Percentiles rank a stretch among this genome's conserved stretches.
These are phyloP conservation scores for Andrographis paniculata DNA, from an alignment of 305 asterid genomes.

Conservation along the genomic window DNA sequence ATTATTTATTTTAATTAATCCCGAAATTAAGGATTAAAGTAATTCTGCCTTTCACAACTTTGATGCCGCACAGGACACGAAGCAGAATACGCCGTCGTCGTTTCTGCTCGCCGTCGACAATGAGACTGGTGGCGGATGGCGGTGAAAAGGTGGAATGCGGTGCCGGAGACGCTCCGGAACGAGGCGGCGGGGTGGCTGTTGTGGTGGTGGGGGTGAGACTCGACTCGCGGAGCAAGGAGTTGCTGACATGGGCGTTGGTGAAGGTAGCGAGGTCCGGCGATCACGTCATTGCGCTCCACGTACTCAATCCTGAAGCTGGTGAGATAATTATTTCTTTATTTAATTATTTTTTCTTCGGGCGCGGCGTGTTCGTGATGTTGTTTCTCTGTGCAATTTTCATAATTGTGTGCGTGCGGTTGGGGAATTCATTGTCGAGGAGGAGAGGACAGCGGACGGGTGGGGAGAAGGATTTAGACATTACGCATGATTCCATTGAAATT, in stretches of 20 bases:
- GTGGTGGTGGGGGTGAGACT: conserved; percentile 82
- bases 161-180: conserved; percentile 14
- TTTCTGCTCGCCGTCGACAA: conserved; percentile 12
- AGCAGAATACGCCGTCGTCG: conserved; percentile 8
- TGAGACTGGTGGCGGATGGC: conserved; percentile 22
- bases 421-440: background rate
- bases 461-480: too few relatives aligned
- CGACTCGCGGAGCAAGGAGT: conserved; percentile 65
- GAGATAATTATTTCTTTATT: conserved; percentile 3
- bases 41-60: conserved; percentile 17
- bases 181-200: conserved; percentile 30
- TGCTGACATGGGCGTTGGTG: conserved; percentile 82
- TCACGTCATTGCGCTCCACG: conserved; percentile 74
- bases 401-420: too few relatives aligned
- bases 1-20: conserved; percentile 13
- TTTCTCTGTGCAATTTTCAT: too few relatives aligned
- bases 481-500: background rate
- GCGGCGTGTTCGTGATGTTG: too few relatives aligned
- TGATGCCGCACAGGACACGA: conserved; percentile 21
- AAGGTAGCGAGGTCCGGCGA: conserved; percentile 78
- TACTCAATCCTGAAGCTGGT: conserved; percentile 64
- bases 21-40: conserved; percentile 8
- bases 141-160: conserved; percentile 17
- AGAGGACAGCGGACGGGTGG: too few relatives aligned
- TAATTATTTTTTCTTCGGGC: too few relatives aligned